These are phyloP conservation scores for Postia placenta DNA, from an alignment of 768 basidiomycete species.

Conservation along the genomic window DNA sequence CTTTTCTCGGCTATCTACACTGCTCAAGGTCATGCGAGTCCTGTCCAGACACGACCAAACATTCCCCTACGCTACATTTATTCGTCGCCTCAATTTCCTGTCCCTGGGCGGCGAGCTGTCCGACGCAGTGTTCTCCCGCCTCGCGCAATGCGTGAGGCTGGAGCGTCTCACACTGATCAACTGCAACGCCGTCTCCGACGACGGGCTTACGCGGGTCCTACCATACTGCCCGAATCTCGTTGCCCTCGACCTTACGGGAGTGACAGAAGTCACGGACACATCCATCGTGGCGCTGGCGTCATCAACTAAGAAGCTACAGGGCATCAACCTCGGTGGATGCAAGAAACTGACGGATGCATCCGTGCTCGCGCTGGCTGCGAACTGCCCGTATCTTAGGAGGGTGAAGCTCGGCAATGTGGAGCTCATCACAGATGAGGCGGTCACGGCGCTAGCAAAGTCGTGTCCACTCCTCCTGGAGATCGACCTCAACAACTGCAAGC, in stretches of 20 bases:
- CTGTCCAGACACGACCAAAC: conserved; percentile 60
- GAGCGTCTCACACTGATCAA: conserved; percentile 87
- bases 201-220: conserved; percentile 58
- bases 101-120: conserved; percentile 61
- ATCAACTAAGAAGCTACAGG: conserved; percentile 74
- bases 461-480: conserved; percentile 91
- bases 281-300: conserved; percentile 68
- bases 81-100: conserved; percentile 88
- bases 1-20: conserved; percentile 60
- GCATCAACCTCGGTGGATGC: conserved; percentile 87
- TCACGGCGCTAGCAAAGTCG: conserved; percentile 67
- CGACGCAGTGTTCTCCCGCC: conserved; percentile 66
- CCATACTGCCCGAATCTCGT: conserved; percentile 70
- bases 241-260: conserved; percentile 79
- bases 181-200: conserved; percentile 62
- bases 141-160: conserved; percentile 70
- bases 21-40: conserved; percentile 74
- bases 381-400: conserved; percentile 75
- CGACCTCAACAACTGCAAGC: conserved; percentile 81
- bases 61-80: conserved; percentile 83
- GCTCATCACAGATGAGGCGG: conserved; percentile 66
- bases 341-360: conserved; percentile 73
- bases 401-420: conserved; percentile 84
- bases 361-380: conserved; percentile 65
- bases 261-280: conserved; percentile 60